Evolutionary conservation across 2,329 filamentous ascomycete genomes (phyloP).

Genomic region (Claviceps purpurea): DNA sequence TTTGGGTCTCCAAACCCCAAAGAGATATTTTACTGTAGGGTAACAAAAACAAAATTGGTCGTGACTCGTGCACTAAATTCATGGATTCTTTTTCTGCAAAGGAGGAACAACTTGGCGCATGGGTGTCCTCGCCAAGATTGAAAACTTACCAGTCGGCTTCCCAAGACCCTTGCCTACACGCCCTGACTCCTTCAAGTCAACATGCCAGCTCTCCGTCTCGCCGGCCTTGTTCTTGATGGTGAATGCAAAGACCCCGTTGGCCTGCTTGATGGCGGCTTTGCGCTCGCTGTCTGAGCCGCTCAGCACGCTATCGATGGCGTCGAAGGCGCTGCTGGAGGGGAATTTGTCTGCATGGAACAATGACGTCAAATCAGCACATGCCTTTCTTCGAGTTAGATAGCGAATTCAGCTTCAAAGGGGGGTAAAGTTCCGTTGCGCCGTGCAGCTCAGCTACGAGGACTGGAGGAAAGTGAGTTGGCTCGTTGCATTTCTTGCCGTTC

Average conservation of each 20-base stretch:
- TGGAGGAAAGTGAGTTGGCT: not conserved
- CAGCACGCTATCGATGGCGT: slow-evolving; percentile 67
- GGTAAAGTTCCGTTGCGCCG: no score
- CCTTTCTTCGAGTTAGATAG: no score
- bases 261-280: slow-evolving; percentile 82
- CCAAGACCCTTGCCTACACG: slow-evolving; percentile 63
- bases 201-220: slow-evolving; percentile 77
- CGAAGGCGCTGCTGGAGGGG: slow-evolving; percentile 83
- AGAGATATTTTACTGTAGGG: no score
- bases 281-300: slow-evolving; percentile 55
- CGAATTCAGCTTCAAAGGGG: no score
- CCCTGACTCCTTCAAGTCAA: slow-evolving; percentile 87
- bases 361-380: not conserved
- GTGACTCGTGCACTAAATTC: no score
- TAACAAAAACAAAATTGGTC: no score
- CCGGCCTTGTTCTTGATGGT: slow-evolving; percentile 77
- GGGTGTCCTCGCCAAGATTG: not conserved
- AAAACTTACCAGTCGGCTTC: slow-evolving; percentile 64
- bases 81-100: not conserved
- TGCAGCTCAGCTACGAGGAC: no score
- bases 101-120: no score
- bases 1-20: no score
- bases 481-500: not conserved
- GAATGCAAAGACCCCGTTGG: slow-evolving; percentile 79
- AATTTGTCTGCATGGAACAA: slow-evolving; percentile 52